A percentile compares a stretch with the other conserved stretches of the same genome.
Conservation (phyloP, 129 eudicot species). For the Logfia minima region DNA sequence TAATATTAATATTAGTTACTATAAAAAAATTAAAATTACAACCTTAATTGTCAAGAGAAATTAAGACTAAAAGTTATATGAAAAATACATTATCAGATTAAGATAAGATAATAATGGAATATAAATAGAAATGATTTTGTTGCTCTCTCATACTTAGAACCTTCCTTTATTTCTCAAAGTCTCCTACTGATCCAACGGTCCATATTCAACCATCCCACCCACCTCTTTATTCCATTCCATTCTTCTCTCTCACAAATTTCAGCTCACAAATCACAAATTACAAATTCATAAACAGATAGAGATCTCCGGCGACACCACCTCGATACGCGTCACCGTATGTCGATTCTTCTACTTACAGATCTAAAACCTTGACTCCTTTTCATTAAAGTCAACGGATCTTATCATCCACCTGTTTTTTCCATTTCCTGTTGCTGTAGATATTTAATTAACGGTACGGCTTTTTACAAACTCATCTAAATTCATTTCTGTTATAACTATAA, state of each 20-base stretch:
- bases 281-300: background rate
- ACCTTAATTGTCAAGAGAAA: too few species aligned
- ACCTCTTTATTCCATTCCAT: constrained; percentile 20
- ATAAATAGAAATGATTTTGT: background rate
- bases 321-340: background rate
- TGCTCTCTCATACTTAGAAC: background rate
- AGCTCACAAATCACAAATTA: constrained; percentile 3
- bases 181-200: constrained; percentile 28
- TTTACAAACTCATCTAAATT: background rate
- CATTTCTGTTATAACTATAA: background rate
- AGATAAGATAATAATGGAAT: background rate
- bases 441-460: constrained; percentile 2
- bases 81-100: too few species aligned
- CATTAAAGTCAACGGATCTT: constrained; percentile 28
- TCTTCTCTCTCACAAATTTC: constrained; percentile 3
- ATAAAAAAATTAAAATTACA: too few species aligned
- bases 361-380: constrained; percentile 17
- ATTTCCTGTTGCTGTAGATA: background rate
- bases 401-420: background rate
- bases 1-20: too few species aligned
- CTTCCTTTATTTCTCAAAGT: constrained; percentile 13
- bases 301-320: constrained; percentile 26
- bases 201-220: constrained; percentile 19
- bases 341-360: constrained; percentile 17
- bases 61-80: too few species aligned